Base-by-base conservation (phyloP, 495 filamentous ascomycete genomes). In the Trichoderma virens region DNA sequence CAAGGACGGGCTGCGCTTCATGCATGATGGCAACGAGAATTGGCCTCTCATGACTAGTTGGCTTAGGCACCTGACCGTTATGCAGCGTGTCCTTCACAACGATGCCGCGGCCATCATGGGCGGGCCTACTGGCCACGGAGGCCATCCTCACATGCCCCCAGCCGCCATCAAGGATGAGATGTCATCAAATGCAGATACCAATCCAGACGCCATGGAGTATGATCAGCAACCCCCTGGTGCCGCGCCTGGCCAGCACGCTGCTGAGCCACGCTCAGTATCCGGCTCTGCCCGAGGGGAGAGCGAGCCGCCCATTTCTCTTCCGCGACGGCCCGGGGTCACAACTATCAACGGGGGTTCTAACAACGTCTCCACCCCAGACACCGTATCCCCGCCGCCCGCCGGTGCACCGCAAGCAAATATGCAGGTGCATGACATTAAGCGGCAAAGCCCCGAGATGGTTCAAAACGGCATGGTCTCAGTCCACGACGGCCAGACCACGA, bases 1-100 rank as follows among this genome's bases (percentile, higher is more conserved):
- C 7, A 70, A 74, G 20, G 78, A 81, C 65, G 78, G 78, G 54
- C 70, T 82, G 69, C 73, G 78, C 1, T 75, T 81, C 60, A 79
- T 80, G 66, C 72, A 74, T 65, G 78, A 82, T 0, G 79, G 78
- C 0, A 74, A 74, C 2, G 75, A 80, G 56, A 78, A 75, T 9
- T 82, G 78, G 78, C 75, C 79, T 8, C 72, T 82, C 20, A 76
- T 79, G n/a, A 65, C 75, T n/a, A 78, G 79, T 2, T 82, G 79
- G 79, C 75, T 77, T 9, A 77, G 79, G 23, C 79, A 82, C 60
- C 70, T 82, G 7, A 73, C 75, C 0, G 79, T 82, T 39, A 82
- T 82, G 79, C 72, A 75, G 32, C 80, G 80, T 68, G 79, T 82
- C 0, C 65, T 82, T 16, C 77, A 77, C 38, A 72, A 65, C 25